phyloP scores from a whole-genome alignment of 371 early-diverging fungal genomes.

The Mortierella sp. region DNA sequence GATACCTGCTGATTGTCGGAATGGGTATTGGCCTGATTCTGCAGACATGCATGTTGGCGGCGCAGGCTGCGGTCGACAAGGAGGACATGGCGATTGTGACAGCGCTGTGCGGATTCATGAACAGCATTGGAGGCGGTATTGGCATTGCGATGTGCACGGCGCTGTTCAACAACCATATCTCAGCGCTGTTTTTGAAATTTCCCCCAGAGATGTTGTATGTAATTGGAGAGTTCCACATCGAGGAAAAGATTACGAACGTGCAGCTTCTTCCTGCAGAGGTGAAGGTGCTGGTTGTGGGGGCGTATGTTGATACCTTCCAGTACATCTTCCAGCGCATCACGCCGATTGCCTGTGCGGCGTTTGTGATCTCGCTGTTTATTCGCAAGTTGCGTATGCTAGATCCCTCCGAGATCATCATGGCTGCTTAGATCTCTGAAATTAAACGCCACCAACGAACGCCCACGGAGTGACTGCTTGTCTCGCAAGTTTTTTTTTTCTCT shows the following conservation, averaged over 20 bases:
- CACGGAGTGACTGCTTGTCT: conserved; percentile 6
- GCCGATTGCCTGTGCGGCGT: conserved; percentile 59
- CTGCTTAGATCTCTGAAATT: conserved; percentile 16
- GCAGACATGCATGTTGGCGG: conserved; percentile 71
- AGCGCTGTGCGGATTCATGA: conserved; percentile 71
- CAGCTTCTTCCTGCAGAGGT: conserved; percentile 52
- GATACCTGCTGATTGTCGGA: conserved; percentile 73
- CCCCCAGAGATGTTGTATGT: background rate
- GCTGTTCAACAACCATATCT: conserved; percentile 61
- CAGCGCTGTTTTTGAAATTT: conserved; percentile 1
- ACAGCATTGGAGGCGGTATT: conserved; percentile 73
- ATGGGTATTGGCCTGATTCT: conserved; percentile 72
- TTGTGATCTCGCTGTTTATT: conserved; percentile 59
- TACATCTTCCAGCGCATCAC: conserved; percentile 62
- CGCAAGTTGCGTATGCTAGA: conserved; percentile 47
- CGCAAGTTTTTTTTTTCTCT: conserved; percentile 13
- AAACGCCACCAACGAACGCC: background rate
- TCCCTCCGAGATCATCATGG: conserved; percentile 48
- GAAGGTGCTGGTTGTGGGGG: conserved; percentile 51
- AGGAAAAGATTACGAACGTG: conserved; percentile 56
- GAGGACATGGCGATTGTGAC: conserved; percentile 75
- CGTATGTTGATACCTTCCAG: conserved; percentile 61
- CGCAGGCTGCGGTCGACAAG: conserved; percentile 67
- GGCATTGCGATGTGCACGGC: conserved; percentile 68
- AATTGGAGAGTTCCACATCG: conserved; percentile 22